phyloP scores from a whole-genome alignment of 305 asterid genomes.

The Fraxinus floribunda region DNA sequence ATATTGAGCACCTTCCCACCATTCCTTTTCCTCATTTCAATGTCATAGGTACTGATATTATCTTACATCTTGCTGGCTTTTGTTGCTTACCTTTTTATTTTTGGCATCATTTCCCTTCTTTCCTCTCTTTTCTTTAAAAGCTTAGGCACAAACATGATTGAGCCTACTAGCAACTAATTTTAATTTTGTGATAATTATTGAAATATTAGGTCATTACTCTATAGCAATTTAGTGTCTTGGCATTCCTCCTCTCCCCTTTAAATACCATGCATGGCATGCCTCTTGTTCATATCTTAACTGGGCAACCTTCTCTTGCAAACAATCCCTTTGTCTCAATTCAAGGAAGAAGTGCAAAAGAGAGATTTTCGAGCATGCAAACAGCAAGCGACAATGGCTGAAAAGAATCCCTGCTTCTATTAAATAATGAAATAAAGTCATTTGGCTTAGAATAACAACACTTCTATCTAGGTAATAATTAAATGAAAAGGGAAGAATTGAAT shows the following conservation, averaged over 20 bases:
- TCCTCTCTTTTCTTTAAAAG: background rate
- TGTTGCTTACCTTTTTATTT: background rate
- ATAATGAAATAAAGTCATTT: background rate
- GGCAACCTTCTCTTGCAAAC: background rate
- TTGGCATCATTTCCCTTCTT: background rate
- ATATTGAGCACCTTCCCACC: background rate
- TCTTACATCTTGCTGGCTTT: background rate
- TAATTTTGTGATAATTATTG: background rate
- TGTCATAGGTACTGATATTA: background rate
- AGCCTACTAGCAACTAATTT: background rate
- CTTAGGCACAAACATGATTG: no score
- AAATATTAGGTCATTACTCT: background rate
- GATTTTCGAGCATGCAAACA: background rate
- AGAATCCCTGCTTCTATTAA: background rate
- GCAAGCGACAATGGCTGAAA: background rate
- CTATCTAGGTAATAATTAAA: background rate
- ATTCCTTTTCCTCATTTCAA: background rate
- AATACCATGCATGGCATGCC: background rate
- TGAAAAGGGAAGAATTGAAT: background rate
- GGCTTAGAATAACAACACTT: background rate
- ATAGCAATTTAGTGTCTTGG: background rate
- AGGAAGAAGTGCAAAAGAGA: background rate
- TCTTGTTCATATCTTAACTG: background rate
- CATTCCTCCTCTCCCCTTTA: background rate
- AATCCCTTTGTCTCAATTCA: background rate